phyloP scores from a whole-genome alignment of 257 asterid genomes.

The Capsicum rhomboideum region DNA sequence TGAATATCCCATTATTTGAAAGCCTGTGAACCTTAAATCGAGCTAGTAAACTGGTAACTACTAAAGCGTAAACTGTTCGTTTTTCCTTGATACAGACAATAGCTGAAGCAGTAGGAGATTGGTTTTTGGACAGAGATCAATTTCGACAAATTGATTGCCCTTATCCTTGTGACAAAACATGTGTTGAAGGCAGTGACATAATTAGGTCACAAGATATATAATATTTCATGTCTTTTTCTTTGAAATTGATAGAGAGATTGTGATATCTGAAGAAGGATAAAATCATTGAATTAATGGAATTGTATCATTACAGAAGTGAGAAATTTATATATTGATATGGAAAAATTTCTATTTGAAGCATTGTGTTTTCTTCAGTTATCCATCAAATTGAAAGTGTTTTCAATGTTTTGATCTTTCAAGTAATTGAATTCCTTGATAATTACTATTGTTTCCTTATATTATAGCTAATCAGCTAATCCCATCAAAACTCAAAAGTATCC shows the following conservation, averaged over 20 bases:
- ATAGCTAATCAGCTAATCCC: too few relatives aligned
- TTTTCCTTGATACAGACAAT: slow-evolving; percentile 39
- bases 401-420: neutral
- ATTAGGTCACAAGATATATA: neutral
- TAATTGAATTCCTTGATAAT: neutral
- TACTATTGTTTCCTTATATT: too few relatives aligned
- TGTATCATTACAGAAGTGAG: neutral
- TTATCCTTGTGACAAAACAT: slow-evolving; percentile 78
- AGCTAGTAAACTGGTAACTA: too few relatives aligned
- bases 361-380: neutral
- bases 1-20: neutral
- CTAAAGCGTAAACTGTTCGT: too few relatives aligned
- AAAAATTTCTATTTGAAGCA: neutral
- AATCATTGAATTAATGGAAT: neutral
- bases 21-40: too few relatives aligned
- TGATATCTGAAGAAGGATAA: neutral
- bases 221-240: neutral
- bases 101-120: slow-evolving; percentile 72
- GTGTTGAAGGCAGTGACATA: slow-evolving; percentile 3
- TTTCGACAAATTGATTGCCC: slow-evolving; percentile 74
- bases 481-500: too few relatives aligned
- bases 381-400: too few relatives aligned
- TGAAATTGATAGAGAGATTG: neutral
- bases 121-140: slow-evolving; percentile 61
- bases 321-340: neutral